Conservation (phyloP, 192 early-diverging fungal species). For the Coemansia sp. region DNA sequence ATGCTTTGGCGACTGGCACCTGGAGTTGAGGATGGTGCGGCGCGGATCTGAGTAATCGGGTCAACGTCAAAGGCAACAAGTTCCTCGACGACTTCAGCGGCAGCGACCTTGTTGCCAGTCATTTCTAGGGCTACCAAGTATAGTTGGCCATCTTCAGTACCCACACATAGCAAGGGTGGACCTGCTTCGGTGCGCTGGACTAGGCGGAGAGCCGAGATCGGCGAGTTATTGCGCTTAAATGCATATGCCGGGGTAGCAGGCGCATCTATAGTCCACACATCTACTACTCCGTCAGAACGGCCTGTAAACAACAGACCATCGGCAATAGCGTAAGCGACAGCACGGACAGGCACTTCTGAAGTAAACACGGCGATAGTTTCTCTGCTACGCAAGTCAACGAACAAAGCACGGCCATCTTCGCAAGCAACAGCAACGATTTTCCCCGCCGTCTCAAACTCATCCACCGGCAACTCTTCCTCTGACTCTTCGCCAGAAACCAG, state of each 20-base stretch:
- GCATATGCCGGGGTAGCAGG: conserved; percentile 6
- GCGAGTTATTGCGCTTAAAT: conserved; percentile 37
- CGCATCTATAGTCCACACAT: conserved; percentile 22
- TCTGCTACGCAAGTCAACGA: conserved; percentile 24
- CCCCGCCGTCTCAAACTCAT: conserved; percentile 36
- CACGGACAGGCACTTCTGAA: conserved; percentile 27
- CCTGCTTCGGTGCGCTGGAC: conserved; percentile 17
- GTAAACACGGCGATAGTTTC: conserved; percentile 26
- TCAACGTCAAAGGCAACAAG: conserved; percentile 53
- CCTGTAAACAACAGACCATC: conserved; percentile 22
- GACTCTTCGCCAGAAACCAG: background rate
- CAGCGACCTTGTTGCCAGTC: background rate
- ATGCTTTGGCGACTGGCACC: conserved; percentile 32
- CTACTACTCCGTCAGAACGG: conserved; percentile 34
- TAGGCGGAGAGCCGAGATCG: conserved; percentile 34
- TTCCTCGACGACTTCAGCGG: conserved; percentile 39
- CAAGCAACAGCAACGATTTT: conserved; percentile 32
- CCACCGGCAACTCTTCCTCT: background rate
- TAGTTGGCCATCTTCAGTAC: conserved; percentile 51
- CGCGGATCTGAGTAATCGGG: conserved; percentile 46
- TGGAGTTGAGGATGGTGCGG: background rate
- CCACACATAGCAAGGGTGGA: conserved; percentile 32
- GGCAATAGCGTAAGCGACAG: conserved; percentile 34
- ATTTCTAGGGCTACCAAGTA: conserved; percentile 14
- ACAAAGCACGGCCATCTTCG: conserved; percentile 42